Conservation (phyloP, 1,139 yeast species). For the Candida smagusa region DNA sequence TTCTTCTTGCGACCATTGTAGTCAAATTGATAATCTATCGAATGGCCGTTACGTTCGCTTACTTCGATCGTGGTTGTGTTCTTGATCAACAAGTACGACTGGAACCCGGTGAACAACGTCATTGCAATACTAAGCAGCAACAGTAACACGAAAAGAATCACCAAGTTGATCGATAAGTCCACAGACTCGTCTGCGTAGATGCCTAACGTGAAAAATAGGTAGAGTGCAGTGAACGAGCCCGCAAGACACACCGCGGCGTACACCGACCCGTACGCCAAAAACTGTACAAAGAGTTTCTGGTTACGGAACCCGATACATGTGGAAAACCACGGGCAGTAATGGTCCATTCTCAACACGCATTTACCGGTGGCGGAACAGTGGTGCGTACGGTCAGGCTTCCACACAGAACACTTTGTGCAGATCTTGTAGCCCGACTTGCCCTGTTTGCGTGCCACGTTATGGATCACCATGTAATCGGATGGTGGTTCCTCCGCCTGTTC, state of each 20-base stretch:
- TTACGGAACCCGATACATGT: constrained; percentile 81
- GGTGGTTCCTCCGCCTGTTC: constrained; percentile 30
- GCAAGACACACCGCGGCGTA: constrained; percentile 25
- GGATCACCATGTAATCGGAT: constrained; percentile 30
- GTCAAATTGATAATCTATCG: constrained; percentile 39
- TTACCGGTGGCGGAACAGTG: constrained; percentile 74
- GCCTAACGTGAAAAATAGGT: constrained; percentile 48
- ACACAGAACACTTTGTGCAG: constrained; percentile 71
- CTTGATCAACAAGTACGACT: constrained; percentile 53
- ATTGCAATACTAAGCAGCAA: constrained; percentile 65
- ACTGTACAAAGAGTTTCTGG: constrained; percentile 77
- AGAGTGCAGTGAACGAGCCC: constrained; percentile 12
- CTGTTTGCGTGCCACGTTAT: constrained; percentile 12
- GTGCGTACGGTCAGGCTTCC: constrained; percentile 95
- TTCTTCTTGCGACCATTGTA: constrained; percentile 22
- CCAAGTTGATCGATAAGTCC: constrained; percentile 54
- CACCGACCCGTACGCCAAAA: constrained; percentile 54
- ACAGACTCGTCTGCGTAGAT: constrained; percentile 31
- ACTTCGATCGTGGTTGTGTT: constrained; percentile 84
- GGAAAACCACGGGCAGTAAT: constrained; percentile 97
- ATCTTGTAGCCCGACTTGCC: constrained; percentile 38
- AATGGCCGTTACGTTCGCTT: constrained; percentile 46
- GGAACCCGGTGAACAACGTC: constrained; percentile 54
- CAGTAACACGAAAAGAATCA: constrained; percentile 58
- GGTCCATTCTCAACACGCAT: constrained; percentile 82